Conservation (phyloP, 305 asterid species). For the Fraxinus sp. region DNA sequence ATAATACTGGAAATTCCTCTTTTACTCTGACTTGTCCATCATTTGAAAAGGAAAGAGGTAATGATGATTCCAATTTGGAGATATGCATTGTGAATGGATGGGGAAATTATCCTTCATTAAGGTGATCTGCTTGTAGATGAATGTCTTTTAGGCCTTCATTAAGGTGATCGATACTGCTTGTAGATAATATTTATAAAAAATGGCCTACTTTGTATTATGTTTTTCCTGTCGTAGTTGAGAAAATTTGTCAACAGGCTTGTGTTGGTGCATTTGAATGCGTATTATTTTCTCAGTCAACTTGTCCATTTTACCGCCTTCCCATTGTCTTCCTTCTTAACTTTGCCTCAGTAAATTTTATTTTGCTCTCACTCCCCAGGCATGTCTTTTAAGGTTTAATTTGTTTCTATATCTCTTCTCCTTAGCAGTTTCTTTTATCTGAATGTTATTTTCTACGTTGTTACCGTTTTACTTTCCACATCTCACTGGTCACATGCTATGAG, state of each 20-base stretch:
- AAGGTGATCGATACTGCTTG: slow-evolving; percentile 14
- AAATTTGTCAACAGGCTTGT: not conserved
- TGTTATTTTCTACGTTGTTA: not conserved
- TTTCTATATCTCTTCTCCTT: not conserved
- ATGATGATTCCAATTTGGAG: not conserved
- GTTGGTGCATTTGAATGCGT: too few relatives aligned
- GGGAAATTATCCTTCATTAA: not conserved
- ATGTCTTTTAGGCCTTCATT: not conserved
- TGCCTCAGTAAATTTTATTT: not conserved
- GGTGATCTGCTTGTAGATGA: not conserved
- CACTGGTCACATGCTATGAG: too few relatives aligned
- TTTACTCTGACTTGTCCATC: not conserved
- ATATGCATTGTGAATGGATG: not conserved
- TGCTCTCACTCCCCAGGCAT: not conserved
- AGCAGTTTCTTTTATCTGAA: not conserved
- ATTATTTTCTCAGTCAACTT: not conserved
- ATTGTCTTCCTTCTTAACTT: not conserved
- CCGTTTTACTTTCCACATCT: not conserved
- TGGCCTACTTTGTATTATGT: not conserved
- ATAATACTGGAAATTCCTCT: not conserved
- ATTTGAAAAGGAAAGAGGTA: not conserved
- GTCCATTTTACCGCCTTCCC: not conserved
- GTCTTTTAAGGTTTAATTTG: slow-evolving; percentile 5
- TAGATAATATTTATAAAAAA: slow-evolving; percentile 1
- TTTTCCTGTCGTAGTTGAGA: not conserved